Conservation (phyloP, 1,284 basidiomycete species). For the Porphyrellus sp. region DNA sequence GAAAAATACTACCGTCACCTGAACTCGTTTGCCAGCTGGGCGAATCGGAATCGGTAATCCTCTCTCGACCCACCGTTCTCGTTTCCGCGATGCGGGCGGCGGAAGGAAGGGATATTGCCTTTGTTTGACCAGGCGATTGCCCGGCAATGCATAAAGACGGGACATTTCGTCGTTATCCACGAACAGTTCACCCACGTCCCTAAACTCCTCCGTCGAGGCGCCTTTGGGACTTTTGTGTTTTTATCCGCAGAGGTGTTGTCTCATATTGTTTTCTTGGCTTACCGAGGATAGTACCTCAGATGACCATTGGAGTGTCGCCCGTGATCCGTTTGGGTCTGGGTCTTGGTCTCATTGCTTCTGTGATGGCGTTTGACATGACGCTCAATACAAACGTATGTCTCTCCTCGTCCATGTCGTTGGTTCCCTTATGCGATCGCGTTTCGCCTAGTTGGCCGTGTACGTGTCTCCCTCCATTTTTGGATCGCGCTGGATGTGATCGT, state of each 20-base stretch:
- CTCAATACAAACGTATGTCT: slow-evolving; percentile 22
- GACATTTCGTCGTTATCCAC: not conserved
- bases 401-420: not conserved
- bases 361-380: slow-evolving; percentile 25
- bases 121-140: slow-evolving; percentile 12
- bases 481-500: not conserved
- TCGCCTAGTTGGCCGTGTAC: not conserved
- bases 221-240: not conserved
- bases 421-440: not conserved
- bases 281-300: slow-evolving; percentile 14
- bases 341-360: slow-evolving; percentile 13
- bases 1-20: not conserved
- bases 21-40: slow-evolving; percentile 9
- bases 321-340: slow-evolving; percentile 18
- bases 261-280: not conserved
- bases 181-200: not conserved
- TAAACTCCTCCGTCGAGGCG: not conserved
- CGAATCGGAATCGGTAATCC: slow-evolving; percentile 15
- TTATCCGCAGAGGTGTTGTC: not conserved
- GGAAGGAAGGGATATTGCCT: slow-evolving; percentile 8
- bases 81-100: slow-evolving; percentile 2
- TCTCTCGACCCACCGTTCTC: not conserved
- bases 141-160: slow-evolving; percentile 21
- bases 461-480: not conserved
- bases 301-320: not conserved